Evolutionary conservation across 306 rosid species (phyloP).

Genomic region (Calophaca sinica): DNA sequence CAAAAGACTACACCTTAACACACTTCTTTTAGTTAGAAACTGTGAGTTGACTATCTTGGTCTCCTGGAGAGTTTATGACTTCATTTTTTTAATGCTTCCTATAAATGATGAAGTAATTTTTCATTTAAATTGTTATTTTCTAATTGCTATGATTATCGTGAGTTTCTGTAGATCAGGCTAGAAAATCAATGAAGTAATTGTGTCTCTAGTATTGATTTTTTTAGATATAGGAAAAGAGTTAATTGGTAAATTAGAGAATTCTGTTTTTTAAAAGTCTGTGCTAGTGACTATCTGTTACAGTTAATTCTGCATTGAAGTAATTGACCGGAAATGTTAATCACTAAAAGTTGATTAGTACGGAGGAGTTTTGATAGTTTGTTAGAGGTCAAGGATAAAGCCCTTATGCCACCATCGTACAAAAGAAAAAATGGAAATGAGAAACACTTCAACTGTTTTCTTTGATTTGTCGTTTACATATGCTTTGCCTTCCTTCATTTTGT

Average conservation of each 20-base stretch:
- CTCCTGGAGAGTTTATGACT: background rate
- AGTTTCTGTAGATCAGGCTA: background rate
- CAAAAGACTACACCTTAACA: background rate
- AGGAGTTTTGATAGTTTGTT: background rate
- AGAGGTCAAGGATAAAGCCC: background rate
- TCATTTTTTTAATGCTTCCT: background rate
- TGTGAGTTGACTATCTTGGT: slow-evolving; percentile 9
- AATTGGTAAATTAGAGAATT: background rate
- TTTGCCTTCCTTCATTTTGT: background rate
- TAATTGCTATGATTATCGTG: background rate
- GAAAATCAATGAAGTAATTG: background rate
- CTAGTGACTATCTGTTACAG: background rate
- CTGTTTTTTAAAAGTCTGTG: background rate
- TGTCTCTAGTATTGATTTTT: slow-evolving; percentile 1
- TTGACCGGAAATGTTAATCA: slow-evolving; percentile 11
- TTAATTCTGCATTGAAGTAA: background rate
- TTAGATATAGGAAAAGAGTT: background rate
- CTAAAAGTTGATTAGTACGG: background rate
- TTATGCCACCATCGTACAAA: background rate
- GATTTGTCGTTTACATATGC: background rate
- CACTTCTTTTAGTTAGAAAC: background rate
- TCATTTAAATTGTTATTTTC: background rate
- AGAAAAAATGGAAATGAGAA: slow-evolving; percentile 11
- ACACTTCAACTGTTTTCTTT: background rate
- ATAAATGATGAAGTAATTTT: background rate